Percentiles rank a stretch among this genome's conserved stretches.
These are phyloP conservation scores for Polychaeton citri DNA, from an alignment of 2,329 filamentous ascomycete species.

Conservation along the genomic window DNA sequence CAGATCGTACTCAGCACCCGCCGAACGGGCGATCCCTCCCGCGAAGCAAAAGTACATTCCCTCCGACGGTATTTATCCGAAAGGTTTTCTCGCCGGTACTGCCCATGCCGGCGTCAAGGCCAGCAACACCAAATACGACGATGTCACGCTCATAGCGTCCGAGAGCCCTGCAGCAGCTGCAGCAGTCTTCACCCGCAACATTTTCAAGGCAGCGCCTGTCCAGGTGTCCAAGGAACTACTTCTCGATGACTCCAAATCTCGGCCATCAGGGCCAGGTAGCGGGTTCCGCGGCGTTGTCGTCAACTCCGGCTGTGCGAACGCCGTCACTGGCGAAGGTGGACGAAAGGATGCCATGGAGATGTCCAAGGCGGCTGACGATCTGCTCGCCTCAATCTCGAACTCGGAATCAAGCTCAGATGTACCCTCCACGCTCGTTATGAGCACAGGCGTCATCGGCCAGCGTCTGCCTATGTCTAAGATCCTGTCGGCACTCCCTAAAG, in stretches of 20 bases:
- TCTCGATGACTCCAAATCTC: slow-evolving; percentile 44
- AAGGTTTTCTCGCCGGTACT: slow-evolving; percentile 76
- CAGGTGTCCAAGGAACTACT: slow-evolving; percentile 61
- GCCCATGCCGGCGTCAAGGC: slow-evolving; percentile 90
- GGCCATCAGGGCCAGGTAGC: slow-evolving; percentile 4
- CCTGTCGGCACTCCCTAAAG: slow-evolving; percentile 63
- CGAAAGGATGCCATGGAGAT: slow-evolving; percentile 78
- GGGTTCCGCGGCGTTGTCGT: slow-evolving; percentile 73
- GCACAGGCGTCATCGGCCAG: slow-evolving; percentile 94
- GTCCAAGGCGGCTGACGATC: slow-evolving; percentile 63
- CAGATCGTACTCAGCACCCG: slow-evolving; percentile 47
- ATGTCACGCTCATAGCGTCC: slow-evolving; percentile 78
- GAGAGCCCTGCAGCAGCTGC: slow-evolving; percentile 75
- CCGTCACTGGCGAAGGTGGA: slow-evolving; percentile 83
- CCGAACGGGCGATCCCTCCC: slow-evolving; percentile 49
- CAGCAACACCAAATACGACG: slow-evolving; percentile 79
- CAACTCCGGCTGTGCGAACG: slow-evolving; percentile 95
- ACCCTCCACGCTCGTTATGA: slow-evolving; percentile 81
- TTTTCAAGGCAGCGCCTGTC: slow-evolving; percentile 93
- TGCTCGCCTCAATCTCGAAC: slow-evolving; percentile 31
- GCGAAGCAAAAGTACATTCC: slow-evolving; percentile 88
- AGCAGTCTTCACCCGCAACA: slow-evolving; percentile 94
- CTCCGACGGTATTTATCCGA: slow-evolving; percentile 70
- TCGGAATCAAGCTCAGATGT: slow-evolving; percentile 25
- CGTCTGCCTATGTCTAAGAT: slow-evolving; percentile 88